Conservation (phyloP, 306 rosid genomes). For the Trifolium repens region DNA sequence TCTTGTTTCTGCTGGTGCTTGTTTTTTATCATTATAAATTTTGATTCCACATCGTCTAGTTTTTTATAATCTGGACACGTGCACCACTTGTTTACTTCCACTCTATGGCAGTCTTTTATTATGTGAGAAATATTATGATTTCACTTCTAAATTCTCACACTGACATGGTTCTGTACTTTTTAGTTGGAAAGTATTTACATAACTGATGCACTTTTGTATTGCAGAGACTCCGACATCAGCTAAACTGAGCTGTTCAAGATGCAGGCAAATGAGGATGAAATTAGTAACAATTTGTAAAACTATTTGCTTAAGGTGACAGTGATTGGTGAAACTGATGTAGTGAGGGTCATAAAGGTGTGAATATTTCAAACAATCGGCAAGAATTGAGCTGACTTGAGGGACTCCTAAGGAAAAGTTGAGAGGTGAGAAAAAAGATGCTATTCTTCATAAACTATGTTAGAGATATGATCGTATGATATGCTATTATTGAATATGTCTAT, state of each 20-base stretch:
- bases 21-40: slow-evolving; percentile 30
- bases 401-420: slow-evolving; percentile 56
- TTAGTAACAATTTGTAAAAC: slow-evolving; percentile 47
- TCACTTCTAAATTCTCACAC: slow-evolving; percentile 22
- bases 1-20: slow-evolving; percentile 33
- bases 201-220: slow-evolving; percentile 42
- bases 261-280: slow-evolving; percentile 63
- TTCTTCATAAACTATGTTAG: slow-evolving; percentile 41
- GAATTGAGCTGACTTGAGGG: slow-evolving; percentile 52
- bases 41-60: slow-evolving; percentile 51
- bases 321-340: slow-evolving; percentile 67
- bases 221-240: slow-evolving; percentile 69
- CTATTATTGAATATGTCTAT: slow-evolving; percentile 53
- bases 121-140: slow-evolving; percentile 41
- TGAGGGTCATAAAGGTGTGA: slow-evolving; percentile 60
- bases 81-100: not conserved
- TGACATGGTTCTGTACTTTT: slow-evolving; percentile 50
- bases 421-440: slow-evolving; percentile 44
- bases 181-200: slow-evolving; percentile 17
- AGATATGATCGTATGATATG: slow-evolving; percentile 61
- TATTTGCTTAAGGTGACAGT: slow-evolving; percentile 35
- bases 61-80: slow-evolving; percentile 40
- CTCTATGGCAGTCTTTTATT: slow-evolving; percentile 28
- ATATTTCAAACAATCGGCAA: slow-evolving; percentile 51
- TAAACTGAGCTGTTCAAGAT: slow-evolving; percentile 59